Evolutionary conservation across 140 eudicot species (phyloP).

Genomic region (Anethum foeniculum): DNA sequence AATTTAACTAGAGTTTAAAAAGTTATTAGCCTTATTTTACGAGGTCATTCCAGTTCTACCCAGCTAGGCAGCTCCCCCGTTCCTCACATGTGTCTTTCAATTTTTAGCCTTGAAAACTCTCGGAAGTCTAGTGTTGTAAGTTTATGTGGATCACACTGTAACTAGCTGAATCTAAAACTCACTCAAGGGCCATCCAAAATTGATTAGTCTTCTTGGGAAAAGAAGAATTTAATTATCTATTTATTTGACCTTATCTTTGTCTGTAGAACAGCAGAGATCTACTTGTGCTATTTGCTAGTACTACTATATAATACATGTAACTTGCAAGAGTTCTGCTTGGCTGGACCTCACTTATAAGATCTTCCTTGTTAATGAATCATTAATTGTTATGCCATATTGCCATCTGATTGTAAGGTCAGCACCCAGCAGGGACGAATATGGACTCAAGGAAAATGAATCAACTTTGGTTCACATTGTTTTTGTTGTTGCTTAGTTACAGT

Average conservation of each 20-base stretch:
- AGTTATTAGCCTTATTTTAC: no score
- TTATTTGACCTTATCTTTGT: background rate
- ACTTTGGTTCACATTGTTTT: background rate
- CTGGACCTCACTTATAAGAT: conserved; percentile 1
- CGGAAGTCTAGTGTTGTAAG: background rate
- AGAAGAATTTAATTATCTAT: background rate
- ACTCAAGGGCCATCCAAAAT: background rate
- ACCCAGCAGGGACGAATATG: background rate
- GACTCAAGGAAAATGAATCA: background rate
- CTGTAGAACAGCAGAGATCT: conserved; percentile 7
- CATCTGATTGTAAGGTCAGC: background rate
- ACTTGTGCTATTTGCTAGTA: background rate
- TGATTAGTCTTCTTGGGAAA: conserved; percentile 1
- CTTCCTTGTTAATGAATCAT: background rate
- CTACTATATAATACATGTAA: background rate
- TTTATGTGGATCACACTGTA: background rate
- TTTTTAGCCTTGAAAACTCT: background rate
- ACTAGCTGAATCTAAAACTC: background rate
- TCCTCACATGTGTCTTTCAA: background rate
- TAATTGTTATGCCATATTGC: background rate
- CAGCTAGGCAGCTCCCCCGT: no score
- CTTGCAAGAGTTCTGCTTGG: background rate
- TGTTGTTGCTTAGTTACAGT: background rate
- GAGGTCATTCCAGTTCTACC: no score
- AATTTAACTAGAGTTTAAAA: no score